phyloP scores from a whole-genome alignment of 2,329 filamentous ascomycete species.

The Ophiostoma triangulosporum region DNA sequence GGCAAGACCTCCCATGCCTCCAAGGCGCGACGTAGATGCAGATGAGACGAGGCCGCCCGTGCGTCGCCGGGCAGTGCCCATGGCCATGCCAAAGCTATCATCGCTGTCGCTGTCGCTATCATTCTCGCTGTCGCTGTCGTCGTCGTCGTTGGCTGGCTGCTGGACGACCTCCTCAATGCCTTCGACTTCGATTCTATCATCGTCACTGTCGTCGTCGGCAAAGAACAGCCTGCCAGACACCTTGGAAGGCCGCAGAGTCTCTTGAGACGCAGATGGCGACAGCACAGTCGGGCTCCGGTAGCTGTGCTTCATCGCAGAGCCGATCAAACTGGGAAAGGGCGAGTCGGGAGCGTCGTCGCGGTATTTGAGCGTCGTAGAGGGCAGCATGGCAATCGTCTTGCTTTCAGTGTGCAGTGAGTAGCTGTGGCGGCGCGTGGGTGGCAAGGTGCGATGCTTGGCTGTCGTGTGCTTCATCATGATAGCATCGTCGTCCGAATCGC shows the following conservation, averaged over 20 bases:
- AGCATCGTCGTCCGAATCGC: slow-evolving; percentile 61
- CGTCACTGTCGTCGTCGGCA: slow-evolving; percentile 45
- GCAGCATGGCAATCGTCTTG: slow-evolving; percentile 78
- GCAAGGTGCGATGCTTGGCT: slow-evolving; percentile 40
- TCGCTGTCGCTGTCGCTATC: slow-evolving; percentile 14
- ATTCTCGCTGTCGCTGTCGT: slow-evolving; percentile 11
- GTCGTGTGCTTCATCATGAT: slow-evolving; percentile 67
- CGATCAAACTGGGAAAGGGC: slow-evolving; percentile 35
- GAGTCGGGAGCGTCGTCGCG: slow-evolving; percentile 54
- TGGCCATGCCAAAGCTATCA: slow-evolving; percentile 11
- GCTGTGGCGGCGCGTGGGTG: slow-evolving; percentile 33
- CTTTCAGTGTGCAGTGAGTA: slow-evolving; percentile 40
- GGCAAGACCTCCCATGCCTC: neutral
- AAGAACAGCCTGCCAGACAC: slow-evolving; percentile 53
- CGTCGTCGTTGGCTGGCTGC: slow-evolving; percentile 13
- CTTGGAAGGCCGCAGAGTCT: slow-evolving; percentile 62
- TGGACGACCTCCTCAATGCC: slow-evolving; percentile 10
- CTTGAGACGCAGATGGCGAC: slow-evolving; percentile 68
- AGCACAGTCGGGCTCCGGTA: slow-evolving; percentile 34
- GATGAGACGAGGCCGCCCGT: slow-evolving; percentile 6
- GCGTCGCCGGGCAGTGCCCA: slow-evolving; percentile 5
- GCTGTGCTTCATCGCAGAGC: slow-evolving; percentile 50
- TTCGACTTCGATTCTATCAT: slow-evolving; percentile 31
- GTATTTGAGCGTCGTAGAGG: slow-evolving; percentile 78
- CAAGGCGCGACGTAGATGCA: slow-evolving; percentile 10